Conservation (phyloP, 306 rosid species). For the Glycine tomentella region DNA sequence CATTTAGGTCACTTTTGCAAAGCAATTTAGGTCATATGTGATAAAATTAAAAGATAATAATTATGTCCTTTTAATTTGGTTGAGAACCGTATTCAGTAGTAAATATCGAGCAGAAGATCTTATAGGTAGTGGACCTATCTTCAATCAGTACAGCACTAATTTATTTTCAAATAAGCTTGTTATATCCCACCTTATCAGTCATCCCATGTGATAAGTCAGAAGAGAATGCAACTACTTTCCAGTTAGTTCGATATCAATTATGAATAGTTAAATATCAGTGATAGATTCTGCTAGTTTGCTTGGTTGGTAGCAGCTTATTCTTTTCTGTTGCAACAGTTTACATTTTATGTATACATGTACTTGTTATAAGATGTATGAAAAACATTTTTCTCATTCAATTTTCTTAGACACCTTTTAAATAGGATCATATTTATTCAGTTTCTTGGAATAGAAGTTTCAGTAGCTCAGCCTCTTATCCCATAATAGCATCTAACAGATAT, state of each 20-base stretch:
- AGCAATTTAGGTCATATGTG: constrained; percentile 16
- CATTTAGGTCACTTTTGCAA: constrained; percentile 18
- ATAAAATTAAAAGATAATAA: constrained; percentile 33
- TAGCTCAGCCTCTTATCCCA: too few relatives aligned
- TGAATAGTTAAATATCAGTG: not conserved
- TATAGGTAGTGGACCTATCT: not conserved
- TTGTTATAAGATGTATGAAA: not conserved
- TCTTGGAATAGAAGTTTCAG: not conserved
- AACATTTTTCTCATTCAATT: not conserved
- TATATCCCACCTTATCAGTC: not conserved
- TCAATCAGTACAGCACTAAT: constrained; percentile 18
- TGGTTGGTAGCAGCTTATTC: constrained; percentile 9
- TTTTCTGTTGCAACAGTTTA: not conserved
- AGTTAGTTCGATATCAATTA: not conserved
- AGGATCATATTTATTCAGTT: constrained; percentile 9
- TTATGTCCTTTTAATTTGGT: constrained; percentile 26
- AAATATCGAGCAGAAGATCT: constrained; percentile 37
- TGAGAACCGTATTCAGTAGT: constrained; percentile 16
- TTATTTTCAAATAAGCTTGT: constrained; percentile 14
- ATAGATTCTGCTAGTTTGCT: not conserved
- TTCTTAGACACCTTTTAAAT: constrained; percentile 12
- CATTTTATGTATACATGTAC: not conserved
- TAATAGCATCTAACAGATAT: too few relatives aligned
- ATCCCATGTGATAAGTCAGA: not conserved
- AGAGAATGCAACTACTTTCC: not conserved